Evolutionary conservation across 2,329 filamentous ascomycete species (phyloP).

Genomic region (Juglanconis sp.): DNA sequence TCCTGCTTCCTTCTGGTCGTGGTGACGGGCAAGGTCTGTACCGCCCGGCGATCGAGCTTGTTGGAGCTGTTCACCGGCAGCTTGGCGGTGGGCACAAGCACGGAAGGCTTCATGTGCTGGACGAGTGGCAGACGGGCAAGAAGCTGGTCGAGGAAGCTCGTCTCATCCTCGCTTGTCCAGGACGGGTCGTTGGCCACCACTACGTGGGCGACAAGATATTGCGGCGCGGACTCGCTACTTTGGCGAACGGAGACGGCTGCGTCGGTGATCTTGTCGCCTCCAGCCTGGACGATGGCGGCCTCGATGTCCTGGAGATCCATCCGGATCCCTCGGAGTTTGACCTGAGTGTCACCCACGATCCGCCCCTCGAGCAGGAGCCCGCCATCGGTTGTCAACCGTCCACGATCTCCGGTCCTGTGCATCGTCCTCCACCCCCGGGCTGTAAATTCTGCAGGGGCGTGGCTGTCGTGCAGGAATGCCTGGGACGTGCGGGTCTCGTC

Average conservation of each 20-base stretch:
- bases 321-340: constrained; percentile 36
- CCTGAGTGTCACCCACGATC: constrained; percentile 37
- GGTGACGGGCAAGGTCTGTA: constrained; percentile 7
- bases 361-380: constrained; percentile 34
- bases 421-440: constrained; percentile 18
- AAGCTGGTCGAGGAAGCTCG: constrained; percentile 15
- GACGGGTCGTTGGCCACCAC: neutral
- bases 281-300: neutral
- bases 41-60: constrained; percentile 32
- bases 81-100: constrained; percentile 23
- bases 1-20: too few species aligned
- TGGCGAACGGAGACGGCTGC: neutral
- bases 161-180: neutral
- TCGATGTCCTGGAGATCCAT: constrained; percentile 34
- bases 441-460: neutral
- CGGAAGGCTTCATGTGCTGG: constrained; percentile 32
- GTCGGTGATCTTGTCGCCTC: neutral
- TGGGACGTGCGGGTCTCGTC: constrained; percentile 17
- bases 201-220: neutral
- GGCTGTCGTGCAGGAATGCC: constrained; percentile 9
- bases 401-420: constrained; percentile 40
- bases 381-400: constrained; percentile 31
- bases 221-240: neutral
- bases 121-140: constrained; percentile 24
- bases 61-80: constrained; percentile 28